Conservation (phyloP, 73 alveolate genomes). For the Diophrys appendiculata region DNA sequence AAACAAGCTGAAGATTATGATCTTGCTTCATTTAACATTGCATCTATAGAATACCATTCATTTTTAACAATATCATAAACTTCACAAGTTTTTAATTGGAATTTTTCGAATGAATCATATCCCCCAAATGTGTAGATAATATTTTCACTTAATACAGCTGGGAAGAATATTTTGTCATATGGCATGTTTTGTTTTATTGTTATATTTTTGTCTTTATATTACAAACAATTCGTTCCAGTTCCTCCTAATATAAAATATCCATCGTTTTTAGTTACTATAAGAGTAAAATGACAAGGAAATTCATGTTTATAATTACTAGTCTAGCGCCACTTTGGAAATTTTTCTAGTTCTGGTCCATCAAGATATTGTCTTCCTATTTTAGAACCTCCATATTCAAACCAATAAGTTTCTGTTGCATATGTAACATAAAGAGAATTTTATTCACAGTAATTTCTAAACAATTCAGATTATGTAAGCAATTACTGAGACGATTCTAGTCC, state of each 20-base stretch:
- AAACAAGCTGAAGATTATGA: constrained; percentile 84
- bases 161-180: constrained; percentile 81
- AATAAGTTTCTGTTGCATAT: constrained; percentile 58
- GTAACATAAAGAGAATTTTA: constrained; percentile 51
- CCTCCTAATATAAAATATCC: constrained; percentile 94
- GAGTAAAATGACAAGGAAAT: constrained; percentile 84
- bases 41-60: constrained; percentile 74
- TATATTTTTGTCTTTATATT: constrained; percentile 76
- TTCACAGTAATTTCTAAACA: constrained; percentile 58
- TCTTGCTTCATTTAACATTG: constrained; percentile 80
- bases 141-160: constrained; percentile 70
- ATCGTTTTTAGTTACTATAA: constrained; percentile 78
- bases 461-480: constrained; percentile 61
- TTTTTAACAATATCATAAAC: constrained; percentile 77
- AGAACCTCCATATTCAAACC: constrained; percentile 97
- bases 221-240: constrained; percentile 73
- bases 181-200: constrained; percentile 76
- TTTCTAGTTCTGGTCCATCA: constrained; percentile 45
- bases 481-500: constrained; percentile 31
- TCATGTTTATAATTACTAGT: constrained; percentile 66
- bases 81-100: constrained; percentile 83
- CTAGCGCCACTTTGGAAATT: constrained; percentile 9
- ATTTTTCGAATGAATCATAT: constrained; percentile 87
- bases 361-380: constrained; percentile 85
- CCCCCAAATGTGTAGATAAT: constrained; percentile 94